Base-by-base conservation (phyloP, 139 green algal species). In the Coelastrella sp. region DNA sequence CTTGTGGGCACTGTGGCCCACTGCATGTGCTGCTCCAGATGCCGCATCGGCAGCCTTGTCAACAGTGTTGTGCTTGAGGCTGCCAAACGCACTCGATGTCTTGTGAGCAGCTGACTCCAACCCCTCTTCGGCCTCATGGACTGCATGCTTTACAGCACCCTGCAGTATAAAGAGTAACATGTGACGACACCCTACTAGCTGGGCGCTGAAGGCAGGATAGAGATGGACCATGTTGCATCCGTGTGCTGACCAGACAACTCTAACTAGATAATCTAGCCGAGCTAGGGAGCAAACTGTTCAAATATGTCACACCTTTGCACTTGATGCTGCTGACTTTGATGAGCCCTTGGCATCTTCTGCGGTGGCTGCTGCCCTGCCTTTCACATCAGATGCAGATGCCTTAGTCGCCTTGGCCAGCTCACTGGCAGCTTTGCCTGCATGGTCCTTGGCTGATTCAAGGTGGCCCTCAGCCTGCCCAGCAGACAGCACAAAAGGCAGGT, bases 41-140 rank as follows among this genome's bases (percentile, higher is more conserved):
- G 73, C 87, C 12, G 87, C 87, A 35, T 76, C 57, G 9, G 57
- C 65, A 56, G 85, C 87, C n/a, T 81, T 81, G 78, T 91, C 87
- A 17, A 91, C 87, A 6, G 87, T 91, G 25, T 87, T 66, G 87
- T 91, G 87, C 87, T 91, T 91, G 27, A 91, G 15, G 20, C 61
- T 65, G 66, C 20, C 24, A 81, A 91, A 57, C 8, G 87, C 87
- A 24, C 57, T 24, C 8, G 66, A 78, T 49, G 65, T 49, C 58
- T 58, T 83, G 78, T 85, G 79, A 80, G 74, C 74, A 59, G 74
- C 74, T 60, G 74, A 80, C 84, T 88, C 84, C 6, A 81, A 14
- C 6, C 25, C 84, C 15, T 81, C 84, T 56, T 80, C 66, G 6
- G 22, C 83, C 27, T 88, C 66, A 56, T 66, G 27, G 7, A n/a